phyloP scores from a whole-genome alignment of 176 grass and related monocot genomes.

The Canna indica region DNA sequence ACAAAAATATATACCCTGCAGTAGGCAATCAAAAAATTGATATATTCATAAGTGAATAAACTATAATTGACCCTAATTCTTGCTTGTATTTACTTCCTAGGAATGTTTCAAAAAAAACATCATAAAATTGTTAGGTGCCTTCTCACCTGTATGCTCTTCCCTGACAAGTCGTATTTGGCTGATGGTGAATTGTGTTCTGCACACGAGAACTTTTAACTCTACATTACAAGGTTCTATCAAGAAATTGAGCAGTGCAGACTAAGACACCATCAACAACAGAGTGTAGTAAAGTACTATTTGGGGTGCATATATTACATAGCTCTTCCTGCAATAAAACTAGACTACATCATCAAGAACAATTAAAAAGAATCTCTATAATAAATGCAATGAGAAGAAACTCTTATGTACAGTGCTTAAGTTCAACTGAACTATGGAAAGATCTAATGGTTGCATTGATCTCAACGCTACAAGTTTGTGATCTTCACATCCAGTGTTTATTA shows the following conservation, averaged over 20 bases:
- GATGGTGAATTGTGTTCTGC: neutral
- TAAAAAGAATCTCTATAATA: neutral
- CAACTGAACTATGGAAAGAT: neutral
- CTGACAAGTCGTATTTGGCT: neutral
- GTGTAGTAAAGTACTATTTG: no score
- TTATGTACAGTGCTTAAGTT: neutral
- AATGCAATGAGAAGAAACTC: neutral
- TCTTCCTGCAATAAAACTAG: no score
- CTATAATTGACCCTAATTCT: no score
- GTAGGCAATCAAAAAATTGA: no score
- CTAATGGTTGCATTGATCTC: neutral
- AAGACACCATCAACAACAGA: no score
- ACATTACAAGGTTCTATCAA: neutral
- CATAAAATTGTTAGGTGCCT: no score
- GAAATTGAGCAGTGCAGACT: no score
- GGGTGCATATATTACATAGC: no score
- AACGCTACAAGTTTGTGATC: neutral
- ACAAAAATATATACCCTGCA: no score
- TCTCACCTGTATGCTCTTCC: neutral
- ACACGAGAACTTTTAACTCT: neutral
- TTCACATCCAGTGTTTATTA: neutral
- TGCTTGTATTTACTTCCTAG: no score
- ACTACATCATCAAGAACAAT: neutral
- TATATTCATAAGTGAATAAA: no score
- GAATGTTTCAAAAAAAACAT: no score